These are phyloP conservation scores for Penicillium alfredii DNA, from an alignment of 495 filamentous ascomycete species.

Conservation along the genomic window DNA sequence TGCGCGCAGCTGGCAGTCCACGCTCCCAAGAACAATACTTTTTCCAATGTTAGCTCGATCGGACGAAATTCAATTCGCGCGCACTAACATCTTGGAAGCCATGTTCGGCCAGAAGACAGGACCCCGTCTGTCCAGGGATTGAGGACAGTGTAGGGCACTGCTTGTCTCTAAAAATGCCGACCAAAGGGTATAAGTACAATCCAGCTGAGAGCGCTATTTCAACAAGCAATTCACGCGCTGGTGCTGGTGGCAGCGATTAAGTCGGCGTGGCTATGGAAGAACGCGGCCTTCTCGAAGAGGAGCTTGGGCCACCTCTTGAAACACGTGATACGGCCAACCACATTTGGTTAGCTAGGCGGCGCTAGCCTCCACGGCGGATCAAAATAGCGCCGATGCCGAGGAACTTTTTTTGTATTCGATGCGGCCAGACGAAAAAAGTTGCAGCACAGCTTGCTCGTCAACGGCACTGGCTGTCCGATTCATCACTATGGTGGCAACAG, in stretches of 20 bases:
- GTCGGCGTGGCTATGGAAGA: too few relatives aligned
- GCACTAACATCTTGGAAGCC: conserved; percentile 64
- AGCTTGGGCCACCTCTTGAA: conserved; percentile 32
- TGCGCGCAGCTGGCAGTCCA: conserved; percentile 65
- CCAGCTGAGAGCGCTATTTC: too few relatives aligned
- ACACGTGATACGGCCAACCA: conserved; percentile 28
- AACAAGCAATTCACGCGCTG: too few relatives aligned
- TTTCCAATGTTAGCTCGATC: conserved; percentile 4
- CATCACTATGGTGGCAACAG: conserved; percentile 51
- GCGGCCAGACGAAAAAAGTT: conserved; percentile 20
- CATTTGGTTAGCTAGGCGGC: conserved; percentile 9
- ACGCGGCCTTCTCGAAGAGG: too few relatives aligned
- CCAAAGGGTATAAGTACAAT: too few relatives aligned
- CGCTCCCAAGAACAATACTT: conserved; percentile 74
- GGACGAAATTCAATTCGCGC: neutral
- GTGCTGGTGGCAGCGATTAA: too few relatives aligned
- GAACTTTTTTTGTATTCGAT: conserved; percentile 44
- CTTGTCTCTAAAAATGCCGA: too few relatives aligned
- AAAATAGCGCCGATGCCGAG: conserved; percentile 32
- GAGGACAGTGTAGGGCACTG: too few relatives aligned
- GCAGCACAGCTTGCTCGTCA: conserved; percentile 19
- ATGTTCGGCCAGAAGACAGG: conserved; percentile 15
- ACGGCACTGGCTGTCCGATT: conserved; percentile 27
- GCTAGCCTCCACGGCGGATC: conserved; percentile 32
- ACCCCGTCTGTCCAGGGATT: too few relatives aligned